phyloP scores from a whole-genome alignment of 805 yeast species.

The Wickerhamiella alocasiicola region DNA sequence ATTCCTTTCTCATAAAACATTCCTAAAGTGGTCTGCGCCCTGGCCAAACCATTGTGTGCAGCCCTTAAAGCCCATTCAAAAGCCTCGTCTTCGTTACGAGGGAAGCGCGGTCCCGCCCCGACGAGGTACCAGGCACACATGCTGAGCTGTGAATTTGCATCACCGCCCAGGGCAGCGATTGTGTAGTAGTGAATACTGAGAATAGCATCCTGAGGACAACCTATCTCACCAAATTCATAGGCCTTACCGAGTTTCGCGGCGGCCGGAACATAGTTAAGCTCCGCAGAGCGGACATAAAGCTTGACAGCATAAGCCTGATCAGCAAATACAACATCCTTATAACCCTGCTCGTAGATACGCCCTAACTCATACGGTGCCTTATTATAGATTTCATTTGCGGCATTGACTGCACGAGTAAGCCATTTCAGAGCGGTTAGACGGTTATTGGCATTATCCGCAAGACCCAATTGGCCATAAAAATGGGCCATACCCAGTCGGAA shows the following conservation, averaged over 20 bases:
- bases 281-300: constrained; percentile 77
- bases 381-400: constrained; percentile 70
- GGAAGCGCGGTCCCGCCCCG: constrained; percentile 76
- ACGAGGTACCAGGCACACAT: constrained; percentile 94
- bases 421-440: constrained; percentile 85
- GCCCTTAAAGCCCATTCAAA: constrained; percentile 91
- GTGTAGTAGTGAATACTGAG: constrained; percentile 87
- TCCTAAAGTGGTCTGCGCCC: constrained; percentile 78
- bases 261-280: constrained; percentile 71
- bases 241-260: constrained; percentile 68
- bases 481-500: constrained; percentile 80
- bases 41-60: constrained; percentile 58
- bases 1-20: constrained; percentile 77
- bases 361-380: constrained; percentile 95
- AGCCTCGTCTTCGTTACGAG: constrained; percentile 70
- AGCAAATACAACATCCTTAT: constrained; percentile 71
- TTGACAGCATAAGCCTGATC: constrained; percentile 78
- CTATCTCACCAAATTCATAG: constrained; percentile 64
- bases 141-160: constrained; percentile 80
- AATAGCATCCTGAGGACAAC: constrained; percentile 64
- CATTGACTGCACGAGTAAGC: constrained; percentile 76
- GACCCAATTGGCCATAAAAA: constrained; percentile 74
- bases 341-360: constrained; percentile 71
- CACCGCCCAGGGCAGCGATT: constrained; percentile 79
- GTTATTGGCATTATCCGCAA: constrained; percentile 48